Evolutionary conservation across 2,329 filamentous ascomycete species (phyloP), one percentile per base, ranked within the genome.

Genomic region (Trichoderma cornu-damae): DNA sequence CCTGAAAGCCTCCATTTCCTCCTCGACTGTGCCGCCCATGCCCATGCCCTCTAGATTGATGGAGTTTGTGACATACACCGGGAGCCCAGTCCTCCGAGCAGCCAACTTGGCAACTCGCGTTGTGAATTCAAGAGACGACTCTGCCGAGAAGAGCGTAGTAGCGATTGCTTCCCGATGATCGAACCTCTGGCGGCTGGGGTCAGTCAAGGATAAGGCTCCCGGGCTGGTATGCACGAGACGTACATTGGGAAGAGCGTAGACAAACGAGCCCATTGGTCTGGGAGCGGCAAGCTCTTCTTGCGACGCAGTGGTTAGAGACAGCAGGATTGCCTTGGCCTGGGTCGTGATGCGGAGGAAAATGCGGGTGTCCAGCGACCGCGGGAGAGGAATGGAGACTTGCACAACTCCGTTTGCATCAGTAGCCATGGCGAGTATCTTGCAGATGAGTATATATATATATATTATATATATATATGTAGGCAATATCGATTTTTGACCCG

Each of bases 161-260:
- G 86, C 87, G 62, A 96, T 73, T 62, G 89, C 80, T 70, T 89
- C 80, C 63, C 72, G 72, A 61, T 81, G 72, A 60, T 81, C 76
- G 66, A 79, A 77, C 69, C 72, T 75, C 79, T 83, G 64, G 14
- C 22, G 26, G 3, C 6, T 47, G 57, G 43, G 26, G 34, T 60
- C 32, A 61, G 44, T 50, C 62, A 35, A 18, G n/a, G n/a, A n/a
- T 32, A 14, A 9, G 30, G 32, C 22, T 5, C 44, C 3, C 11
- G 5, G 30, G 30, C 7, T 2, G 6, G 9, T 30, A 37, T 3
- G 6, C 24, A 20, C 20, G 8, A 38, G 12, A 70, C 75, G 65
- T 76, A 96, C 94, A 74, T 96, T 88, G 14, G 94, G 93, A 70
- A 99, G 83, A 2, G 92, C 89, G 69, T 96, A 97, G 44, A 97